Conservation (phyloP, 805 yeast species). For the Cyberlindnera misumaiensis region DNA sequence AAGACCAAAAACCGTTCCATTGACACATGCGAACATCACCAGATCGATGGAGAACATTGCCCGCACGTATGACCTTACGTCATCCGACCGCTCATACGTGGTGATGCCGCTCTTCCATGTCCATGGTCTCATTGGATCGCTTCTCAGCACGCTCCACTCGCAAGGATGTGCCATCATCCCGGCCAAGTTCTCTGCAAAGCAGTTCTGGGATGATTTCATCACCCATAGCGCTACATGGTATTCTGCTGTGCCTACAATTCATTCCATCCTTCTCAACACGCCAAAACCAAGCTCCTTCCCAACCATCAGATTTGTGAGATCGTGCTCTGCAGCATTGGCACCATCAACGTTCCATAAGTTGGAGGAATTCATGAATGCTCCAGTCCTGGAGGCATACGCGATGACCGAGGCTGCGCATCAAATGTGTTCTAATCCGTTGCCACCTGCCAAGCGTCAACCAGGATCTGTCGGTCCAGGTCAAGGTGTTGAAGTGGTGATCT, state of each 20-base stretch:
- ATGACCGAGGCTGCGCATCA: conserved; percentile 82
- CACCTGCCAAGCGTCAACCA: conserved; percentile 56
- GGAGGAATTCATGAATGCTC: conserved; percentile 53
- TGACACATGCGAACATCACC: conserved; percentile 57
- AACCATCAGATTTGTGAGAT: conserved; percentile 56
- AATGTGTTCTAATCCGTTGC: conserved; percentile 68
- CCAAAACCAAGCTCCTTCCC: conserved; percentile 46
- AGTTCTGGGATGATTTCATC: conserved; percentile 54
- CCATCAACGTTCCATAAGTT: conserved; percentile 54
- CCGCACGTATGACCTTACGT: conserved; percentile 45
- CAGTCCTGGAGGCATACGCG: conserved; percentile 72
- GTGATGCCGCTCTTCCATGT: conserved; percentile 79
- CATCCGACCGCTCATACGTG: conserved; percentile 47
- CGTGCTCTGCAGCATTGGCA: conserved; percentile 67
- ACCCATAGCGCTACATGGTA: conserved; percentile 56
- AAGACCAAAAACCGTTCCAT: conserved; percentile 68
- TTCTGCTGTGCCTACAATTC: conserved; percentile 74
- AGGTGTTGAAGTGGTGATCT: conserved; percentile 56
- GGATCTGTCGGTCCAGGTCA: conserved; percentile 73
- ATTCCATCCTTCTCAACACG: conserved; percentile 52
- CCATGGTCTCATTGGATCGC: conserved; percentile 64
- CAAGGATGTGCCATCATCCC: conserved; percentile 62
- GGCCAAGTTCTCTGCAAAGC: conserved; percentile 50
- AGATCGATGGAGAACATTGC: conserved; percentile 54
- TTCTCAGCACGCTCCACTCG: conserved; percentile 51